Base-by-base conservation (phyloP, 1,284 basidiomycete genomes). In the Gymnopus androsaceus region DNA sequence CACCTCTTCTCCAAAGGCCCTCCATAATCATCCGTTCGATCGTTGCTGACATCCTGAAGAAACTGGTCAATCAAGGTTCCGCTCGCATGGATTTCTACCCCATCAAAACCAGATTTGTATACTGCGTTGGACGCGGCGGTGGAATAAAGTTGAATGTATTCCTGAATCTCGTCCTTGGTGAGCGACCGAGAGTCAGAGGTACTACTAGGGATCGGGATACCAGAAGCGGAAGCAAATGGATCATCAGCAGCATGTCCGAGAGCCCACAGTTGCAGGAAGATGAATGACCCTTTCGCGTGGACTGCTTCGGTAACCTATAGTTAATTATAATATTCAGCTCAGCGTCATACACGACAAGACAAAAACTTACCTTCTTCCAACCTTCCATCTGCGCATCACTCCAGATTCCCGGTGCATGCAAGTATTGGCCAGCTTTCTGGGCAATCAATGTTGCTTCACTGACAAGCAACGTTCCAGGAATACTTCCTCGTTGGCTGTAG, bases 21-120 rank as follows among this genome's bases (percentile, higher is more conserved):
- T 4, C 84, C 83, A 65, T 81, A 86, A 31, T 70, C 66, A 64
- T 87, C 84, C 9, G 75, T 79, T 37, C 83, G 73, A 23, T 75
- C 67, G 69, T 84, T 84, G 37, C 70, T 62, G 4, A 69, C 61
- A 34, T 75, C 70, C 59, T 80, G 75, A 19, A 75, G 48, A 63
- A 76, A 77, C 60, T 78, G 74, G 59, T 77, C 75, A 19, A 77
- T 44, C 8, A 79, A 64, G 54, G 74, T 77, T 3, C 78, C 76
- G 54, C 75, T 72, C 12, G 71, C 70, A 3, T 76, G 75, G 1
- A 77, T 56, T 56, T 77, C 75, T 8, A 76, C 71, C 1, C 78
- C 80, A 55, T 82, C 79, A 55, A 80, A 81, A 3, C 77, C 80
- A 3, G 79, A 77, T 12, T 66, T 51, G 14, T 67, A 28, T 0